Percentiles rank a stretch among this genome's conserved stretches.
Evolutionary conservation across 169 alveolate genomes (phyloP).

Genomic region (Theileria parva): DNA sequence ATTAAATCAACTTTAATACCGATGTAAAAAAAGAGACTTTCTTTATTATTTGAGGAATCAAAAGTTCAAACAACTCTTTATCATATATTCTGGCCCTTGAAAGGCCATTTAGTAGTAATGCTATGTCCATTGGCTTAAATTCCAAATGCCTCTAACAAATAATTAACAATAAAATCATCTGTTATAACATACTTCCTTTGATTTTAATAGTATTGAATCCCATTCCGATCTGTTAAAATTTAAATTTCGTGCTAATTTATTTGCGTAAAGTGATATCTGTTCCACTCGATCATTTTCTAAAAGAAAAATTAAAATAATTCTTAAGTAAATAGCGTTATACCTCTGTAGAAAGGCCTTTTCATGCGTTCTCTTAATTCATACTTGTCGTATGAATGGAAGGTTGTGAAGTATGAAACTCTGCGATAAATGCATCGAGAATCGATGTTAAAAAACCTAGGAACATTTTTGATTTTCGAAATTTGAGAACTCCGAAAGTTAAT

Average conservation of each 20-base stretch:
- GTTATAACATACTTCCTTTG: neutral
- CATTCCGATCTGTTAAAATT: slow-evolving; percentile 7
- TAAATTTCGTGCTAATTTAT: slow-evolving; percentile 24
- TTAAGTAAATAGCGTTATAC: neutral
- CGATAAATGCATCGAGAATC: neutral
- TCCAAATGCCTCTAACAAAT: slow-evolving; percentile 14
- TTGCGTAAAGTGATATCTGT: slow-evolving; percentile 20
- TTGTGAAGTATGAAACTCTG: neutral
- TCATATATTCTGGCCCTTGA: slow-evolving; percentile 43
- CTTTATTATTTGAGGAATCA: slow-evolving; percentile 19
- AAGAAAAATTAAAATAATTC: neutral
- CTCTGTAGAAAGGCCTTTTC: slow-evolving; percentile 6
- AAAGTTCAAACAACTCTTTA: slow-evolving; percentile 24
- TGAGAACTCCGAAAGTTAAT: neutral
- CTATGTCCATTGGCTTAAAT: slow-evolving; percentile 58
- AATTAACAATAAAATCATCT: neutral
- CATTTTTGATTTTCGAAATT: neutral
- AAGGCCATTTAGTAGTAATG: slow-evolving; percentile 56
- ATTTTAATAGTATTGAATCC: slow-evolving; percentile 6
- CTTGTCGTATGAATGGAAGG: slow-evolving; percentile 10
- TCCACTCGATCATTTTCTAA: neutral
- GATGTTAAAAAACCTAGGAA: neutral
- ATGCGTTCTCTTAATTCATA: neutral
- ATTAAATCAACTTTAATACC: slow-evolving; percentile 12
- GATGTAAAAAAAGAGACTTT: slow-evolving; percentile 32